Evolutionary conservation across 2,329 filamentous ascomycete genomes (phyloP), one percentile per base, ranked within the genome.

Genomic region (Emergomyces pasteurianus): DNA sequence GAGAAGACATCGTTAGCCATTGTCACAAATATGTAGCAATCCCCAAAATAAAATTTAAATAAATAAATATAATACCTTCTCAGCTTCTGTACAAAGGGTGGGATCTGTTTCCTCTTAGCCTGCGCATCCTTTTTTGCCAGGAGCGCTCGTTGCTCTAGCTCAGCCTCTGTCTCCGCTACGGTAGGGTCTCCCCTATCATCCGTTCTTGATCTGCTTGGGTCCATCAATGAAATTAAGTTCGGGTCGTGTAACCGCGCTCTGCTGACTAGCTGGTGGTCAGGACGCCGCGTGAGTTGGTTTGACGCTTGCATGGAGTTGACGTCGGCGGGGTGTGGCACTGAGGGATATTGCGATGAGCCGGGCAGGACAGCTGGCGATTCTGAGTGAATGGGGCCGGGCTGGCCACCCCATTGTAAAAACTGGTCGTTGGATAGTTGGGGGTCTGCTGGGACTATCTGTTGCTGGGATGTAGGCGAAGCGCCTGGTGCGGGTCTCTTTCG

Each of bases 11-110:
- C 57, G 58, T 40, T 58, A 62, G 53, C n/a, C n/a, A n/a, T n/a
- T n/a, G n/a, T n/a, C n/a, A n/a, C n/a, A n/a, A n/a, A n/a, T n/a
- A n/a, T n/a, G n/a, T n/a, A n/a, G n/a, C n/a, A n/a, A n/a, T n/a
- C n/a, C n/a, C n/a, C n/a, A n/a, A n/a, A n/a, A n/a, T n/a, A n/a
- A n/a, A n/a, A n/a, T n/a, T n/a, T n/a, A n/a, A n/a, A n/a, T n/a
- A n/a, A n/a, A n/a, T n/a, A 28, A 55, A 54, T 36, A 54, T 70
- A 83, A 77, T 79, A 95, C 92, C 92, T 97, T 85, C 91, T 95
- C 60, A 99, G 77, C 72, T 99, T 99, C 74, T 96, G 92, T 50
- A 99, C 92, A 78, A 99, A 99, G 0, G 94, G 92, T 0, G 94
- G 92, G 12, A 99, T 97, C 70, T 95, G 89, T 75, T 97, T 97